Evolutionary conservation across 495 filamentous ascomycete species (phyloP), one percentile per base, ranked within the genome.

Genomic region (Podospora anserina): DNA sequence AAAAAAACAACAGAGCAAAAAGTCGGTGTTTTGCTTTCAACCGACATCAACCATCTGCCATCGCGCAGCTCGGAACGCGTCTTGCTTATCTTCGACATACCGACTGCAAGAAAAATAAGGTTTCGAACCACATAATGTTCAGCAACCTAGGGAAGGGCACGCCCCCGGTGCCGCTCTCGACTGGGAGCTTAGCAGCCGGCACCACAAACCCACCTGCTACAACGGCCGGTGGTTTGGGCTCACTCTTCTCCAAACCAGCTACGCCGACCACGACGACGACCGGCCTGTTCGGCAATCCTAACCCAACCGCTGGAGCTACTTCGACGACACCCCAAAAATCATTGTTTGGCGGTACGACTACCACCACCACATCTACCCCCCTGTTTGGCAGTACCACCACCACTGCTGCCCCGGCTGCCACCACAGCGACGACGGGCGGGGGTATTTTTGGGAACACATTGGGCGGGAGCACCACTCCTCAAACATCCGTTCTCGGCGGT

Each of bases 331-430:
- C 70, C 19, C 67, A 72, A 53, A 39, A 63, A 4, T 69, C 69
- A 3, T 71, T 72, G 39, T 77, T 77, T 26, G 72, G 70, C 26
- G 72, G 70, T 20, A 65, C 67, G 58, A 61, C 70, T n/a, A 49
- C 70, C 15, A 30, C 57, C 0, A 23, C 64, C 58, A 32, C 62
- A 13, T 28, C 60, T 11, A 65, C 68, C 26, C 67, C 28, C 58
- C 28, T 72, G 28, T 72, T 72, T 28, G 71, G 23, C 23, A 23
- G 71, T 32, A 63, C 34, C 6, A 39, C 28, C 66, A 68, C 61
- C n/a, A 1, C 59, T 15, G 59, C 23, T 27, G 59, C 59, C 1
- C 4, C 59, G 18, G 32, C 59, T 30, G 32, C 59, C 9, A 27
- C 20, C 9, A 27, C 20, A 32, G 15, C 27, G 1, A 49, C 61